These are phyloP conservation scores for Rubia balearica DNA, from an alignment of 305 asterid species.

Conservation along the genomic window DNA sequence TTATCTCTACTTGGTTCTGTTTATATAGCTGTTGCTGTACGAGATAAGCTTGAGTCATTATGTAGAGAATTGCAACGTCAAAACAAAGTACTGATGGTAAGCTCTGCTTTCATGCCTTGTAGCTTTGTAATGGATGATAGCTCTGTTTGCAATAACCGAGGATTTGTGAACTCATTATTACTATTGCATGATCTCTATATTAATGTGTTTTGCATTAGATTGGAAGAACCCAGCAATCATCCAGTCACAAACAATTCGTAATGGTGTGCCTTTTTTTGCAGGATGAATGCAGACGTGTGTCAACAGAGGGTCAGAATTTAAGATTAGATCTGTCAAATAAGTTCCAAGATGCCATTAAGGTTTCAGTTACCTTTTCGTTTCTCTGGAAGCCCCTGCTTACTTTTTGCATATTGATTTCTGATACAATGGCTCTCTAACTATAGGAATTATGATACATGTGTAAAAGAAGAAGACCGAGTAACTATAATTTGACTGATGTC, in stretches of 20 bases:
- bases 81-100: constrained; percentile 84
- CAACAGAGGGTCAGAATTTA: constrained; percentile 81
- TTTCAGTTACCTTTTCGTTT: constrained; percentile 18
- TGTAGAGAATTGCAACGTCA: constrained; percentile 98
- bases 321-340: constrained; percentile 83
- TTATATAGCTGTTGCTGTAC: constrained; percentile 77
- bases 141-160: not conserved
- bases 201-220: not conserved
- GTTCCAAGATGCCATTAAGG: constrained; percentile 98
- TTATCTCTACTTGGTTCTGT: constrained; percentile 21
- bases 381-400: constrained; percentile 1
- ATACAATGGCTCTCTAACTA: not conserved
- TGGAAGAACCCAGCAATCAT: not conserved
- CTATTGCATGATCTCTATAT: not conserved
- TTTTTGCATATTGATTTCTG: not conserved
- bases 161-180: not conserved
- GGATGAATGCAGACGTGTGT: constrained; percentile 94
- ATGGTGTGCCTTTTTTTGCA: constrained; percentile 21
- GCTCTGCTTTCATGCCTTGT: not conserved
- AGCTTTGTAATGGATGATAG: constrained; percentile 5
- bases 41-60: constrained; percentile 90
- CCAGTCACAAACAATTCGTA: not conserved
- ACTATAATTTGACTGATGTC: not conserved
- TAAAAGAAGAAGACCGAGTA: not conserved
- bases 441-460: not conserved